phyloP scores from a whole-genome alignment of 352 stramenopile species.

The Globisporangium splendens region DNA sequence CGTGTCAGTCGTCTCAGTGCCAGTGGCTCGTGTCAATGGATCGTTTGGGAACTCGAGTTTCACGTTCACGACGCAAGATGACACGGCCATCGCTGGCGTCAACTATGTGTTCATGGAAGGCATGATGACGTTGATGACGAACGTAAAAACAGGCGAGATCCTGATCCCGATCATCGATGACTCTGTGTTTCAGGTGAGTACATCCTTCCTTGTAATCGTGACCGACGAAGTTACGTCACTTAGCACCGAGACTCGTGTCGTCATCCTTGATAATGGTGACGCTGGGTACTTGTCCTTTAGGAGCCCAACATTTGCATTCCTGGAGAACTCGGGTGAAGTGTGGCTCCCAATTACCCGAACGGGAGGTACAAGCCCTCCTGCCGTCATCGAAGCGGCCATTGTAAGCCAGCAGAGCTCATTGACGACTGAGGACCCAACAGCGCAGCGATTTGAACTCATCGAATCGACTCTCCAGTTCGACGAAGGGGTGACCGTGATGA shows the following conservation, averaged over 20 bases:
- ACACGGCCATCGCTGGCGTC: conserved; percentile 20
- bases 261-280: conserved; percentile 48
- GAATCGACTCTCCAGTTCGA: conserved; percentile 30
- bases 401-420: conserved; percentile 11
- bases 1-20: conserved; percentile 19
- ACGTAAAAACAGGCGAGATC: conserved; percentile 26
- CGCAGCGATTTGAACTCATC: conserved; percentile 29
- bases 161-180: conserved; percentile 44
- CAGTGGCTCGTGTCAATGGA: conserved; percentile 41
- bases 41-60: conserved; percentile 41
- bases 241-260: conserved; percentile 26
- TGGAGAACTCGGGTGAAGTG: conserved; percentile 31
- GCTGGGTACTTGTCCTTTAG: conserved; percentile 48
- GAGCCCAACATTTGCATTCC: conserved; percentile 4
- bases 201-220: conserved; percentile 38
- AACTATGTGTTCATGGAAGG: conserved; percentile 29
- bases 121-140: conserved; percentile 19
- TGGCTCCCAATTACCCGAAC: conserved; percentile 26
- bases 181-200: conserved; percentile 32
- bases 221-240: conserved; percentile 20
- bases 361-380: conserved; percentile 21
- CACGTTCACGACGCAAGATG: conserved; percentile 31
- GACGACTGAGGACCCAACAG: background rate
- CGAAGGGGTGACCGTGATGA: conserved; percentile 16
- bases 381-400: conserved; percentile 26